Conservation (phyloP, 108 stramenopile genomes). For the Nannochloropsis granulata region DNA sequence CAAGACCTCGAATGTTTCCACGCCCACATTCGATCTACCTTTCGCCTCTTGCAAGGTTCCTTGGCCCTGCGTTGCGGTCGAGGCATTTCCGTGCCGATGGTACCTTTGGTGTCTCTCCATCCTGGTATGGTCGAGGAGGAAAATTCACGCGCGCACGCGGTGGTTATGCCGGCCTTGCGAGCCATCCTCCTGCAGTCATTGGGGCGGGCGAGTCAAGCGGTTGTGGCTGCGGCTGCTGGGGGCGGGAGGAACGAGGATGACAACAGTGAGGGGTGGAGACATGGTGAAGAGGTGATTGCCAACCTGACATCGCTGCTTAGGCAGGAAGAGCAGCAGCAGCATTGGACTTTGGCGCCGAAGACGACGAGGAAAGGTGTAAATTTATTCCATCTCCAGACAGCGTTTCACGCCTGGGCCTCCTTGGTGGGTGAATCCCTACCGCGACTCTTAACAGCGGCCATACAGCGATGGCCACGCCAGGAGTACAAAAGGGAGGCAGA, state of each 20-base stretch:
- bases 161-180: not conserved
- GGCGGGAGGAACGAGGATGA: not conserved
- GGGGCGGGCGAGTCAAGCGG: not conserved
- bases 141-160: not conserved
- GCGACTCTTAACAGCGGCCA: not conserved
- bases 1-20: not conserved
- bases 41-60: not conserved
- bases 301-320: no score
- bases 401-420: not conserved
- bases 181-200: not conserved
- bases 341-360: no score
- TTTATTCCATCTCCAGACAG: not conserved
- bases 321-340: no score
- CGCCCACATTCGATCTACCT: not conserved
- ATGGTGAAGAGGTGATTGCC: no score
- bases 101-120: not conserved
- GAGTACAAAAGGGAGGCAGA: not conserved
- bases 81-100: not conserved
- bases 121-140: not conserved
- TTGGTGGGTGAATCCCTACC: not conserved
- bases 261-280: no score
- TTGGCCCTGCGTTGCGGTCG: not conserved
- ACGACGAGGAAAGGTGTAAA: no score
- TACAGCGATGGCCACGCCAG: no score
- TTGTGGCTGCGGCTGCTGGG: not conserved